phyloP scores from a whole-genome alignment of 2,329 filamentous ascomycete genomes.

The Coniella lustricola region DNA sequence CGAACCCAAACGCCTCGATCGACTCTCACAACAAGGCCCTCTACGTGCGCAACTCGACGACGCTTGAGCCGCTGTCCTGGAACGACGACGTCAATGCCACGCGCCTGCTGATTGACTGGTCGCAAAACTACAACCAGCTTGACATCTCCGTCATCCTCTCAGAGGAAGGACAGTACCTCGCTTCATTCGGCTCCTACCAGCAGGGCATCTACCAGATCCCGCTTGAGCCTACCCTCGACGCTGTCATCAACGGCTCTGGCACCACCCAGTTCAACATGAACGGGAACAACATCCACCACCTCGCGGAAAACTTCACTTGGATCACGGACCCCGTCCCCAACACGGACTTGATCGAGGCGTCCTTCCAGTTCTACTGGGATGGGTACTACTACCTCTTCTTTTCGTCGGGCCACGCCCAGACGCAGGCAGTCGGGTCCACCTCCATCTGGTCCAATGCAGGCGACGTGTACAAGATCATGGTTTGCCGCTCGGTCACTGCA shows the following conservation, averaged over 20 bases:
- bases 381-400: constrained; percentile 60
- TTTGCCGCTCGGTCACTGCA: constrained; percentile 48
- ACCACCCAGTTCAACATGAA: constrained; percentile 15
- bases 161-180: constrained; percentile 14
- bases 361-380: constrained; percentile 48
- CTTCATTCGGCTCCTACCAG: constrained; percentile 22
- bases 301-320: constrained; percentile 17
- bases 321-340: constrained; percentile 4
- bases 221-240: constrained; percentile 17
- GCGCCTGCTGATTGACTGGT: constrained; percentile 20
- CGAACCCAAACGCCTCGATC: constrained; percentile 14
- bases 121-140: constrained; percentile 20
- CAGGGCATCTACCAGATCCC: constrained; percentile 21
- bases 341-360: constrained; percentile 35
- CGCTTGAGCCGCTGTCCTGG: constrained; percentile 49
- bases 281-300: constrained; percentile 7
- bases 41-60: constrained; percentile 28
- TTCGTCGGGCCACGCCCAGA: constrained; percentile 36
- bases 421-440: constrained; percentile 52
- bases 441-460: constrained; percentile 35
- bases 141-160: constrained; percentile 18
- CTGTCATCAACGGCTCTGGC: background rate
- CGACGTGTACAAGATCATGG: constrained; percentile 57
- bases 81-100: constrained; percentile 42
- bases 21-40: constrained; percentile 18